Conservation (phyloP, 179 eudicot genomes). For the Spinacia oleracea region DNA sequence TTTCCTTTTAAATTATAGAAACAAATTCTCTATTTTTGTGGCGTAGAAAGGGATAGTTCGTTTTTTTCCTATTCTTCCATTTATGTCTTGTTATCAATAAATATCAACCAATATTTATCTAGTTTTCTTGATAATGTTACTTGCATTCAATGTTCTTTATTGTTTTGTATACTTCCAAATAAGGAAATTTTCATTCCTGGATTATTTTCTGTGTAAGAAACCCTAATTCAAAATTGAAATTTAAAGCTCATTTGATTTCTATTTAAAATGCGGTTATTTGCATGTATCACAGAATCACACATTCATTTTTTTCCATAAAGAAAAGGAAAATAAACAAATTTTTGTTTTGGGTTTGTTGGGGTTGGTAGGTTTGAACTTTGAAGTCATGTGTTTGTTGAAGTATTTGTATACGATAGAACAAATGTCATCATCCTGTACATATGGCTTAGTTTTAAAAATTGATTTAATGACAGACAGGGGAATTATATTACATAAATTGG, state of each 20-base stretch:
- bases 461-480: slow-evolving; percentile 65
- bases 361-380: too few relatives aligned
- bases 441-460: not conserved
- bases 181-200: not conserved
- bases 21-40: not conserved
- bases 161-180: not conserved
- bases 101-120: not conserved
- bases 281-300: slow-evolving; percentile 1
- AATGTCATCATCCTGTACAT: too few relatives aligned
- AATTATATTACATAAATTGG: slow-evolving; percentile 87
- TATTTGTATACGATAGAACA: too few relatives aligned
- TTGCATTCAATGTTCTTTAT: slow-evolving; percentile 24
- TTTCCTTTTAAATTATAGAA: not conserved
- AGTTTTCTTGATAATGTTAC: not conserved
- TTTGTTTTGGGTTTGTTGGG: too few relatives aligned
- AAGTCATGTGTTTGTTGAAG: not conserved
- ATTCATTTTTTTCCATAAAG: too few relatives aligned
- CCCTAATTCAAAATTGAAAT: slow-evolving; percentile 16
- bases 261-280: not conserved
- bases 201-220: not conserved
- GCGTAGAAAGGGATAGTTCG: not conserved
- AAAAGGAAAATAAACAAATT: not conserved
- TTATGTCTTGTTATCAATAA: slow-evolving; percentile 18
- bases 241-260: not conserved
- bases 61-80: not conserved